Evolutionary conservation across 2,329 filamentous ascomycete genomes (phyloP).

Genomic region (Arthrinium puccinioides): DNA sequence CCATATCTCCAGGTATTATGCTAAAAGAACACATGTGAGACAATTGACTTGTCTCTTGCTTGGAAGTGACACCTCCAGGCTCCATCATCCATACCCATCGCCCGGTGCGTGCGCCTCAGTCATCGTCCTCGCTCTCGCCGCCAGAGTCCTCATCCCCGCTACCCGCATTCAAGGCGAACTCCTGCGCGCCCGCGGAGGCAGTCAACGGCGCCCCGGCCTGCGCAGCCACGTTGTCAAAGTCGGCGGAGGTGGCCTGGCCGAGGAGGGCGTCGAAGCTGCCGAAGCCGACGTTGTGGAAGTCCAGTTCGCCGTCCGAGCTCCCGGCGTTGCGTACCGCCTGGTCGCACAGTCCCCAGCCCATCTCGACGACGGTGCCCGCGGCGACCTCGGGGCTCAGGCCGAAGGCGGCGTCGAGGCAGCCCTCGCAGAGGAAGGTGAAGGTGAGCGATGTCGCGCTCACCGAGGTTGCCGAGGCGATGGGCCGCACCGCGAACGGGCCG

Average conservation of each 20-base stretch:
- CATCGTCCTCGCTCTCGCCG: conserved; percentile 11
- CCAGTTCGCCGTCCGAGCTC: conserved; percentile 15
- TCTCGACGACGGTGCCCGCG: conserved; percentile 17
- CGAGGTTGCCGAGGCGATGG: conserved; percentile 33
- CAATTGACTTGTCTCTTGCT: background rate
- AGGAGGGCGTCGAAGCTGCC: conserved; percentile 22
- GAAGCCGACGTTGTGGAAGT: conserved; percentile 24
- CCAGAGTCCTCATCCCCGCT: conserved; percentile 12
- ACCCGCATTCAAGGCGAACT: conserved; percentile 8
- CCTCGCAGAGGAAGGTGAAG: conserved; percentile 38
- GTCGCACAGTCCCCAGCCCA: conserved; percentile 28
- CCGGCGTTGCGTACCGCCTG: conserved; percentile 13
- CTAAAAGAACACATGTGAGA: background rate
- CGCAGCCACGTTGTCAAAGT: conserved; percentile 30
- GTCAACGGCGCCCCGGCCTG: conserved; percentile 27
- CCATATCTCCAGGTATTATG: background rate
- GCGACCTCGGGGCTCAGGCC: conserved; percentile 17
- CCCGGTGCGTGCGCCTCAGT: no score
- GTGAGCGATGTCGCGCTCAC: conserved; percentile 34
- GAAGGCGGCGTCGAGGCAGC: conserved; percentile 21
- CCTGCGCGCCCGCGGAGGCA: conserved; percentile 10
- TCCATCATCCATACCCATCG: no score
- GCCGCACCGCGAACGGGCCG: conserved; percentile 29
- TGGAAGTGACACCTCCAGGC: no score
- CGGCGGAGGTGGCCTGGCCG: conserved; percentile 25